Evolutionary conservation across 2,329 filamentous ascomycete genomes (phyloP).

Genomic region (Cucurbitaria berberidis): DNA sequence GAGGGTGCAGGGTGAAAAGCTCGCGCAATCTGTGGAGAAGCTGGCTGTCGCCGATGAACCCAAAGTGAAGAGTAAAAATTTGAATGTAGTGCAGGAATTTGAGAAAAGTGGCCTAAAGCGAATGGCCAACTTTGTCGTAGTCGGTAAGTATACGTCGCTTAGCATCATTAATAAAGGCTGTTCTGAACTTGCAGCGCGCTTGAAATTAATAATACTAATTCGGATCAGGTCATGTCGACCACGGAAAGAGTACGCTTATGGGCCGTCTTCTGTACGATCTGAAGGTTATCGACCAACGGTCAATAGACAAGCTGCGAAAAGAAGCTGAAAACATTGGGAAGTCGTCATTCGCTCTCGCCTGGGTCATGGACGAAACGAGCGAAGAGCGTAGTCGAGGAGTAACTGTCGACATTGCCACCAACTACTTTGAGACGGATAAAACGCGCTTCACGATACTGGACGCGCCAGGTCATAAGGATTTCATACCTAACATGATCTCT

Average conservation of each 20-base stretch:
- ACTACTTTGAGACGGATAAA: slow-evolving; percentile 87
- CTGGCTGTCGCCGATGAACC: slow-evolving; percentile 57
- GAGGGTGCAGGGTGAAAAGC: slow-evolving; percentile 31
- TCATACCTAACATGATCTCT: slow-evolving; percentile 99
- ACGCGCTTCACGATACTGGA: slow-evolving; percentile 94
- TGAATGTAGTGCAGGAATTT: slow-evolving; percentile 84
- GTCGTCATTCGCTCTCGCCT: slow-evolving; percentile 92
- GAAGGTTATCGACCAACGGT: slow-evolving; percentile 84
- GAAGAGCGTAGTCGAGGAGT: slow-evolving; percentile 91
- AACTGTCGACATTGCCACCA: slow-evolving; percentile 95
- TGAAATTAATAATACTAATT: slow-evolving; percentile 2
- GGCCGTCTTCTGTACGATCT: slow-evolving; percentile 89
- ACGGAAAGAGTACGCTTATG: slow-evolving; percentile 98
- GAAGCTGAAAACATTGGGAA: slow-evolving; percentile 94
- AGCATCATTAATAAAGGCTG: neutral
- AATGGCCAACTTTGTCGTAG: slow-evolving; percentile 88
- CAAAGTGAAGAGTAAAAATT: slow-evolving; percentile 72
- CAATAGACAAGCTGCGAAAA: slow-evolving; percentile 83
- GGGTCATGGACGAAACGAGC: slow-evolving; percentile 91
- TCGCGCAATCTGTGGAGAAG: slow-evolving; percentile 57
- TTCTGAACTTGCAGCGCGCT: too few species aligned
- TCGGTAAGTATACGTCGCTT: slow-evolving; percentile 64
- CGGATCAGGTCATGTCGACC: slow-evolving; percentile 83
- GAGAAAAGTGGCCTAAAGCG: slow-evolving; percentile 77
- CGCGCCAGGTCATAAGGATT: slow-evolving; percentile 92